Evolutionary conservation across 495 filamentous ascomycete genomes (phyloP).

Genomic region (Aspergillus indologenus): DNA sequence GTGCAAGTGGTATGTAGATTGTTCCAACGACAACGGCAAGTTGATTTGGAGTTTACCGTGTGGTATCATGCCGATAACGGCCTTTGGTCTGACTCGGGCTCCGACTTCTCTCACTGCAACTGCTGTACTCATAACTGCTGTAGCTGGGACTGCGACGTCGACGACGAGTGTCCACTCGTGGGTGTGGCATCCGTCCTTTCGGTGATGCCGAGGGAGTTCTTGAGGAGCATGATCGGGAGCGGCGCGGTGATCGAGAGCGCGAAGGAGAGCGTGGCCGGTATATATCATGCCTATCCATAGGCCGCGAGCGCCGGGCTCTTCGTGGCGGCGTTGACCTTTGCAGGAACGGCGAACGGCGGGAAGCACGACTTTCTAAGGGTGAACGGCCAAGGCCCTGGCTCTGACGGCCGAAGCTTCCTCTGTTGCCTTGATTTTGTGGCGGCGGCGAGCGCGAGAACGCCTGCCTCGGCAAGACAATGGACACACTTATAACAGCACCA

Average conservation of each 20-base stretch:
- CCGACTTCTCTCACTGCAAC: slow-evolving; percentile 43
- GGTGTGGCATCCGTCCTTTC: slow-evolving; percentile 28
- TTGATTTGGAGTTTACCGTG: slow-evolving; percentile 7
- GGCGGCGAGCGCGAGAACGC: slow-evolving; percentile 53
- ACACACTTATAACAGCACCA: slow-evolving; percentile 82
- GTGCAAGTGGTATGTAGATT: background rate
- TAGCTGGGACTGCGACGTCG: slow-evolving; percentile 54
- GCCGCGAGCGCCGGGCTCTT: slow-evolving; percentile 37
- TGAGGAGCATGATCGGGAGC: slow-evolving; percentile 38
- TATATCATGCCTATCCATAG: slow-evolving; percentile 44
- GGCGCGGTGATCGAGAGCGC: slow-evolving; percentile 42
- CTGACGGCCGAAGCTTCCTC: slow-evolving; percentile 30
- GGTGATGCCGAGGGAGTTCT: slow-evolving; percentile 32
- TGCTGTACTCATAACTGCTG: slow-evolving; percentile 51
- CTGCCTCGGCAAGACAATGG: slow-evolving; percentile 86
- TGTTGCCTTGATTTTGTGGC: slow-evolving; percentile 32
- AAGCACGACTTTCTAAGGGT: slow-evolving; percentile 22
- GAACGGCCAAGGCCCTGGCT: slow-evolving; percentile 35
- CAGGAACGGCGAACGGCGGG: slow-evolving; percentile 25
- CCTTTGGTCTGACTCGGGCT: slow-evolving; percentile 41
- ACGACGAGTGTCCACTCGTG: slow-evolving; percentile 32
- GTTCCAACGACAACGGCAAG: background rate
- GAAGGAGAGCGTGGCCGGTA: slow-evolving; percentile 49
- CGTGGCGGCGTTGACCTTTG: slow-evolving; percentile 35
- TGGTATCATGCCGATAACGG: slow-evolving; percentile 29